Base-by-base conservation (phyloP, 306 rosid genomes). In the Fragaria ananassa region DNA sequence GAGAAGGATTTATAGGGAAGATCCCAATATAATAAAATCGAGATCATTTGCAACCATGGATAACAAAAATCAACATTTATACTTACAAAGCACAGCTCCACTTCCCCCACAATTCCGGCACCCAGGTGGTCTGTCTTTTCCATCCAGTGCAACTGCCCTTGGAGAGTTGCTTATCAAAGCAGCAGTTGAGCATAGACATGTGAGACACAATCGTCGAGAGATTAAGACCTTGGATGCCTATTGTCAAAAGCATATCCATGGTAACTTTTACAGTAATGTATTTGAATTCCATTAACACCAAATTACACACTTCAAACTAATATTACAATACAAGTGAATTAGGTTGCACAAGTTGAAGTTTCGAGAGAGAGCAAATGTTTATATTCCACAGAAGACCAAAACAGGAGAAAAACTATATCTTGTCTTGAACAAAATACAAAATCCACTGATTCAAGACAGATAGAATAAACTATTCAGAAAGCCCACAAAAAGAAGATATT, bases 81-180 rank as follows among this genome's bases (percentile, higher is more conserved):
- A 78, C 97, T 81, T 79, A 93, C 98, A 94, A 35, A 94, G 86
- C 70, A 94, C 85, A 49, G 97, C 93, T 19, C 98, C 98, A 23
- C 87, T 90, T 68, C 98, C 98, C 37, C 90, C 86, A 74, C 98
- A 95, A 71, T 95, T 95, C 83, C 96, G 83, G 76, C 98, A 95
- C 5, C 13, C 91, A 0, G 96, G 86, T 81, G 96, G 88, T 82
- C 68, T 89, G 37, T 93, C 91, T 65, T 69, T 88, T 34, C 83
- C 88, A 71, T 86, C 91, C 72, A 75, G 65, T 58, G 96, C 91
- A n/a, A 19, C 62, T 66, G 96, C 94, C 29, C 80, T 66, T 23
- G 84, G 80, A 76, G 37, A 74, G 77, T 67, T 75, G 82, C 72
- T 76, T 51, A 83, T 80, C 68, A 90, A 84, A 50, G 84, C 82